These are phyloP conservation scores for Cladophialophora chaetospira DNA, from an alignment of 2,329 filamentous ascomycete genomes.

Conservation along the genomic window DNA sequence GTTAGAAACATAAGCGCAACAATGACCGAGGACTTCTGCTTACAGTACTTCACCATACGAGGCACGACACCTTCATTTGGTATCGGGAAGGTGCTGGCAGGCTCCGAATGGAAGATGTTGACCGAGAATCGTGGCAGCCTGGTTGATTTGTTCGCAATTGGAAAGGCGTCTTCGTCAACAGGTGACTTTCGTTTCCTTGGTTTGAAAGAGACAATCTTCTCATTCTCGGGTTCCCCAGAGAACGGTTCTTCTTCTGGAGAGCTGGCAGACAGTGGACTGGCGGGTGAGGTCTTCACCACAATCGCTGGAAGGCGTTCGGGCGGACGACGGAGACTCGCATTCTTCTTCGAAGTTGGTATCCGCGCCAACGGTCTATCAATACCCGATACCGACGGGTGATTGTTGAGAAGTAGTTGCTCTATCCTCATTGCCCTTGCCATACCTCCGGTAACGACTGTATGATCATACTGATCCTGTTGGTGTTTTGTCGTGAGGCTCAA, in stretches of 20 bases:
- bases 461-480: constrained; percentile 5
- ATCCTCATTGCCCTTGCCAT: constrained; percentile 25
- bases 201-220: constrained; percentile 7
- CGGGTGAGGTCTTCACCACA: constrained; percentile 15
- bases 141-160: background rate
- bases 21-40: background rate
- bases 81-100: constrained; percentile 22
- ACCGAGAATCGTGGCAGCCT: constrained; percentile 22
- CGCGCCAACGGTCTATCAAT: background rate
- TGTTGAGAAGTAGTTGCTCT: constrained; percentile 14
- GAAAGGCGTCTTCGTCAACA: constrained; percentile 13
- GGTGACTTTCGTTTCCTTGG: constrained; percentile 22
- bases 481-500: background rate
- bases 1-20: background rate
- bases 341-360: background rate
- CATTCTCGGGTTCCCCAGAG: constrained; percentile 15
- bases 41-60: constrained; percentile 27
- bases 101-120: constrained; percentile 26
- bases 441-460: constrained; percentile 12
- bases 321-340: constrained; percentile 1
- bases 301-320: constrained; percentile 12
- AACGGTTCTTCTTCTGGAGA: constrained; percentile 6
- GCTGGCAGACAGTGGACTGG: constrained; percentile 2
- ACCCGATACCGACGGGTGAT: background rate
- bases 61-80: constrained; percentile 21